Conservation (phyloP, 2,329 filamentous ascomycete genomes). For the Coniosporium tulheliwenetii region DNA sequence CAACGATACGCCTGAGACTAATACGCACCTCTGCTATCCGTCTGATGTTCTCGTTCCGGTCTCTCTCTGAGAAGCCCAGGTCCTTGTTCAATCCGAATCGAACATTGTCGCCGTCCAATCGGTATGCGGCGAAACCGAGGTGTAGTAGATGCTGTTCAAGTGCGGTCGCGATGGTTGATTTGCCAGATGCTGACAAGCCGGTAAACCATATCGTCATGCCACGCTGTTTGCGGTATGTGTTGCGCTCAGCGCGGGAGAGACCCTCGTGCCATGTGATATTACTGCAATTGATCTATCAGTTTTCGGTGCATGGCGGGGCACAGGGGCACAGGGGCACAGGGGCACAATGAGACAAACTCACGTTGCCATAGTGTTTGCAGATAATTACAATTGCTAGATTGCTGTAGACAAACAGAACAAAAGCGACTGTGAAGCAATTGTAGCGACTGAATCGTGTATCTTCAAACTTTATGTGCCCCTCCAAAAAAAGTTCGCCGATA, state of each 20-base stretch:
- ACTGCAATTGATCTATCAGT: slow-evolving; percentile 26
- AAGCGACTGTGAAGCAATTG: no score
- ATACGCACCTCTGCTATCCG: slow-evolving; percentile 62
- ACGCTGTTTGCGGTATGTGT: slow-evolving; percentile 59
- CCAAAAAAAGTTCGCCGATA: no score
- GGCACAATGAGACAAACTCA: no score
- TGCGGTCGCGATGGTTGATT: slow-evolving; percentile 91
- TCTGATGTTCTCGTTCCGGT: slow-evolving; percentile 95
- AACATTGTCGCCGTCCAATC: slow-evolving; percentile 95
- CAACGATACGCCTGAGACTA: background rate
- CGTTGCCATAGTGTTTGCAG: no score
- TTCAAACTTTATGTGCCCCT: no score
- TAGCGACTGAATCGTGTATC: no score
- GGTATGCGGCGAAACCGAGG: slow-evolving; percentile 68
- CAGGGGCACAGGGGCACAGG: no score
- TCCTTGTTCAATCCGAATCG: slow-evolving; percentile 98
- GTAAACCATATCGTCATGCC: slow-evolving; percentile 98
- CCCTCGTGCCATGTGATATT: slow-evolving; percentile 86
- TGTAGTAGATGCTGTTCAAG: slow-evolving; percentile 95
- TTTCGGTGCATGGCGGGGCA: no score
- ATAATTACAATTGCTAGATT: no score
- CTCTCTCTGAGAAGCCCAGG: slow-evolving; percentile 81
- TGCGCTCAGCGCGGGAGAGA: slow-evolving; percentile 64
- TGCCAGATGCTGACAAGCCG: slow-evolving; percentile 87
- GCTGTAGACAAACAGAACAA: no score